Evolutionary conservation across 129 eudicot species (phyloP), one percentile per base, ranked within the genome.

Genomic region (Lonicera japonica): DNA sequence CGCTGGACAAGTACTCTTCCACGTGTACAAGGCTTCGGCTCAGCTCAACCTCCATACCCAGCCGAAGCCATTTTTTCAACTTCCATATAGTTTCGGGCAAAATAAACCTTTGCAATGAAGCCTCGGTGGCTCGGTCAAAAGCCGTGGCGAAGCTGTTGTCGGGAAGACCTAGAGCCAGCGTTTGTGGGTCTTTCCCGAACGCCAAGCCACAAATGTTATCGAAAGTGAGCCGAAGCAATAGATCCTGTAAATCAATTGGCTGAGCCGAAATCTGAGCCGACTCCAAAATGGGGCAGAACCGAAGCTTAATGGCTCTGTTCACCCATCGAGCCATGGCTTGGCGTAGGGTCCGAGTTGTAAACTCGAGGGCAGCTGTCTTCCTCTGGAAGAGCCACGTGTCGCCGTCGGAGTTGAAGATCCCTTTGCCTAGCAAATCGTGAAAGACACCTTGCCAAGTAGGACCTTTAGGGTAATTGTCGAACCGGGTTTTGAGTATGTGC

Each of bases 301-400:
- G 70, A 17, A 63, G 69, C 61, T 82, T 63, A 61, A 88, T 88
- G 59, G 96, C 89, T 21, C 96, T 94, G 66, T 80, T 85, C 56
- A 85, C 94, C 96, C 96, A 88, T 22, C 94, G 75, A 46, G 94
- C 94, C 96, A 88, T 88, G 73, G 96, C 96, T 48, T 88, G 96
- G 20, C 94, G 80, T 5, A 88, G 75, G 1, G 96, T 88, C 34
- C 96, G 76, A 4, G 96, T 88, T 1, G 96, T 88, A 63, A 88
- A 88, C 82, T 88, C 96, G 25, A 84, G 86, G 5, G 96, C 96
- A 11, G 94, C 96, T 8, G 96, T 88, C 73, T 88, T 88, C 53
- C 96, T 64, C 67, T 88, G 96, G 17, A 88, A 75, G 9, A 79
- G 81, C 96, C 96, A 88, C 55, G 94, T 88, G 73, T 88, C 89